Evolutionary conservation across 768 basidiomycete genomes (phyloP).

Genomic region (Suillus discolor): DNA sequence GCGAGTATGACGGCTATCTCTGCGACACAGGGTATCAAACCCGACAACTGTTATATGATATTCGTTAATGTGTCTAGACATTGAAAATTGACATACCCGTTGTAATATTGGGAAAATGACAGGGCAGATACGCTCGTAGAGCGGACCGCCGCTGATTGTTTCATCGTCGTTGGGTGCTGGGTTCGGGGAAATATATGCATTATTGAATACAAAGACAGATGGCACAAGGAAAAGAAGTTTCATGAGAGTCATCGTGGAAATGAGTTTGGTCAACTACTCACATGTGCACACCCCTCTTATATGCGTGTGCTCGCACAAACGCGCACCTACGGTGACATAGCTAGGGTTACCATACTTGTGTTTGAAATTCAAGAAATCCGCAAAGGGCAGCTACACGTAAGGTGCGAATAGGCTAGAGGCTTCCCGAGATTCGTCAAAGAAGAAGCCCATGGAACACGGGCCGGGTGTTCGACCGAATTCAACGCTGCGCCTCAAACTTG

Average conservation of each 20-base stretch:
- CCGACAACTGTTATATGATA: constrained; percentile 22
- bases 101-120: constrained; percentile 23
- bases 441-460: background rate
- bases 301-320: background rate
- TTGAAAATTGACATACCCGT: constrained; percentile 19
- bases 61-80: constrained; percentile 8
- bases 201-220: constrained; percentile 31
- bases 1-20: constrained; percentile 27
- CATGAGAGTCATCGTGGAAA: constrained; percentile 20
- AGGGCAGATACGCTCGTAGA: constrained; percentile 29
- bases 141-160: constrained; percentile 16
- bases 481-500: background rate
- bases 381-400: background rate
- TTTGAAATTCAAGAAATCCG: background rate
- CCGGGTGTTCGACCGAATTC: background rate
- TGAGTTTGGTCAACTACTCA: background rate
- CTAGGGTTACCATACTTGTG: too few species aligned
- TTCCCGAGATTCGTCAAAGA: constrained; percentile 4
- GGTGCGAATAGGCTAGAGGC: background rate
- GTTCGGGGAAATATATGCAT: constrained; percentile 25
- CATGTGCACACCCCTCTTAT: background rate
- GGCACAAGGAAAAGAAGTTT: constrained; percentile 26
- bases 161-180: constrained; percentile 24
- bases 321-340: background rate
- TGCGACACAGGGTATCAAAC: constrained; percentile 31